Conservation (phyloP, 257 asterid species). For the Solanum paucissectum region DNA sequence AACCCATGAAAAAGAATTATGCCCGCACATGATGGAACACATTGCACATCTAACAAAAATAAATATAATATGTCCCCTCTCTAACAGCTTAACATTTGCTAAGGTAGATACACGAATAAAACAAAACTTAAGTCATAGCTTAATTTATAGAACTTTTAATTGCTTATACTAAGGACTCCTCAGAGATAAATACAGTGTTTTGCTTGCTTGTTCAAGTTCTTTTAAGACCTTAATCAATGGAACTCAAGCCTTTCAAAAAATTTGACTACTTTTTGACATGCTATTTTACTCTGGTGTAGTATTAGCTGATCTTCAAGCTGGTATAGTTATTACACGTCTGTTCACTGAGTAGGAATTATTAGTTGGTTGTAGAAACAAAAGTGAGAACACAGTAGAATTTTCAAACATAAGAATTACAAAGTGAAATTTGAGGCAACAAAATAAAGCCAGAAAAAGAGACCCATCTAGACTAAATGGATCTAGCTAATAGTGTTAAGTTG, state of each 20-base stretch:
- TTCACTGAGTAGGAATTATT: not conserved
- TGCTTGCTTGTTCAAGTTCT: not conserved
- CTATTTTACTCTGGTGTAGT: not conserved
- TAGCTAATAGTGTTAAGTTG: not conserved
- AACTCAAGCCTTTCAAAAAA: not conserved
- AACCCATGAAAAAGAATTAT: not conserved
- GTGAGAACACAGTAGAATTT: not conserved
- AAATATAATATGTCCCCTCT: not conserved
- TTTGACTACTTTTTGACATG: not conserved
- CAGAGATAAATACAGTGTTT: not conserved
- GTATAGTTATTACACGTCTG: not conserved
- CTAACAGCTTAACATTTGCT: not conserved
- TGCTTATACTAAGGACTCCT: not conserved
- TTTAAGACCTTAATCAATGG: not conserved
- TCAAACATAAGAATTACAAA: not conserved
- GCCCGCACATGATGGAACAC: not conserved
- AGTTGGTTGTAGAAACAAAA: not conserved
- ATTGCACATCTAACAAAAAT: not conserved
- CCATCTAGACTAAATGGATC: not conserved
- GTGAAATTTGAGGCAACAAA: not conserved
- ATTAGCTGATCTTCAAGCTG: not conserved
- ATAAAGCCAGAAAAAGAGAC: not conserved
- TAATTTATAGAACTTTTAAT: not conserved
- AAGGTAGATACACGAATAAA: not conserved
- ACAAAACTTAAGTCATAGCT: not conserved